These are phyloP conservation scores for Schoenoplectus triqueter DNA, from an alignment of 202 grass and related monocot genomes.

Conservation along the genomic window DNA sequence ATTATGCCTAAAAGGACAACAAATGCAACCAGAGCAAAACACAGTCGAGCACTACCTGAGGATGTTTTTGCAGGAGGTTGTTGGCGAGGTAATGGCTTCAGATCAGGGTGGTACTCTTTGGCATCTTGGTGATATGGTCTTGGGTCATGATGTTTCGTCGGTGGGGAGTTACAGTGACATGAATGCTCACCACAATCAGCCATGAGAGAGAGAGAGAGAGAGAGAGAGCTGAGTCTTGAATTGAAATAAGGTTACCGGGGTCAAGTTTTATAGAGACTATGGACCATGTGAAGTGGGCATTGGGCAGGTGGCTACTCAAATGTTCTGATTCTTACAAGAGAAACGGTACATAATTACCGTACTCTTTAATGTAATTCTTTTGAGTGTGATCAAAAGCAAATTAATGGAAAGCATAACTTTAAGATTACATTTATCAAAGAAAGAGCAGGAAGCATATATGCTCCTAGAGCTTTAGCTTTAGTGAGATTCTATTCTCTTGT, in stretches of 20 bases:
- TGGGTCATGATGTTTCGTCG: not conserved
- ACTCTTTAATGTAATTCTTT: slow-evolving; percentile 7
- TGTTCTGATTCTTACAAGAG: slow-evolving; percentile 34
- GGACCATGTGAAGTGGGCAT: not conserved
- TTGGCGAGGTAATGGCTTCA: slow-evolving; percentile 2
- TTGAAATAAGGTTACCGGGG: not conserved
- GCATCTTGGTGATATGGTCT: slow-evolving; percentile 5
- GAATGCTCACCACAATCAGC: not conserved
- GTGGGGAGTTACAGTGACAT: not conserved
- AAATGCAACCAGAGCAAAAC: slow-evolving; percentile 44
- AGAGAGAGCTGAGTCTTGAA: not conserved
- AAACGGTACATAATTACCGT: slow-evolving; percentile 16
- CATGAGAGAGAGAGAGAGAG: slow-evolving; percentile 12
- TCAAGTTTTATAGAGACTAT: slow-evolving; percentile 23
- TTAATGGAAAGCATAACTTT: slow-evolving; percentile 28
- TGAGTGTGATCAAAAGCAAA: slow-evolving; percentile 25
- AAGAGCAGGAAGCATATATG: slow-evolving; percentile 38
- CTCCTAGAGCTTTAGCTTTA: slow-evolving; percentile 35
- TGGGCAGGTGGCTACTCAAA: slow-evolving; percentile 6
- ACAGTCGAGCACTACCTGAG: slow-evolving; percentile 33
- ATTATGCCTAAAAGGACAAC: slow-evolving; percentile 50
- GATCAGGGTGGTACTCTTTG: not conserved
- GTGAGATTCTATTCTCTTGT: slow-evolving; percentile 29
- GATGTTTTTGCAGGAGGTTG: slow-evolving; percentile 18
- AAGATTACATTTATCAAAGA: slow-evolving; percentile 32